Percentiles rank a stretch among this genome's conserved stretches.
Evolutionary conservation across 306 rosid species (phyloP).

Genomic region (Citrullus mucosospermus): DNA sequence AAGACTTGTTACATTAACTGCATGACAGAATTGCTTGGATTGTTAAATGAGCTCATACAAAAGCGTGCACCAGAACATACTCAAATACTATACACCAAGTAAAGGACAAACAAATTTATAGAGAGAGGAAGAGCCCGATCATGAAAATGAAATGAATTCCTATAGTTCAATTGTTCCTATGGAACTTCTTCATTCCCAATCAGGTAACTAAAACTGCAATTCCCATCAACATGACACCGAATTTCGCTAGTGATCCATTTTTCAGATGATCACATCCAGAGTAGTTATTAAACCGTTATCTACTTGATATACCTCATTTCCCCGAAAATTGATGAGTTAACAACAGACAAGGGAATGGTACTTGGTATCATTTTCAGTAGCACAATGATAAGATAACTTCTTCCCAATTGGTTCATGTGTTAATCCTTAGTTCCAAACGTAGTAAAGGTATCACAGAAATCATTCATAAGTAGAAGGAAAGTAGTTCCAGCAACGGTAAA

Average conservation of each 20-base stretch:
- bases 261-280: neutral
- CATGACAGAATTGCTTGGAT: neutral
- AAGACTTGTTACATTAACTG: neutral
- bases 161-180: neutral
- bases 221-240: neutral
- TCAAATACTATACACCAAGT: neutral
- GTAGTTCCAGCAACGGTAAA: neutral
- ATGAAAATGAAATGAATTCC: neutral
- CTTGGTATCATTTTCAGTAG: neutral
- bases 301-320: neutral
- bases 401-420: neutral
- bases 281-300: neutral
- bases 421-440: neutral
- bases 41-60: neutral
- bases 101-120: too few relatives aligned
- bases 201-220: neutral
- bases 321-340: neutral
- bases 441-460: neutral
- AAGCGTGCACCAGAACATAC: neutral
- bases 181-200: neutral
- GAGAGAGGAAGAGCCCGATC: neutral
- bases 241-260: neutral
- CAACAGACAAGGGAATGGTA: neutral
- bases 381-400: neutral
- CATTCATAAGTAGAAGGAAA: neutral